Percentiles rank a stretch among this genome's conserved stretches.
Evolutionary conservation across 441 rosid genomes (phyloP).

Genomic region (Pelargonium australe): DNA sequence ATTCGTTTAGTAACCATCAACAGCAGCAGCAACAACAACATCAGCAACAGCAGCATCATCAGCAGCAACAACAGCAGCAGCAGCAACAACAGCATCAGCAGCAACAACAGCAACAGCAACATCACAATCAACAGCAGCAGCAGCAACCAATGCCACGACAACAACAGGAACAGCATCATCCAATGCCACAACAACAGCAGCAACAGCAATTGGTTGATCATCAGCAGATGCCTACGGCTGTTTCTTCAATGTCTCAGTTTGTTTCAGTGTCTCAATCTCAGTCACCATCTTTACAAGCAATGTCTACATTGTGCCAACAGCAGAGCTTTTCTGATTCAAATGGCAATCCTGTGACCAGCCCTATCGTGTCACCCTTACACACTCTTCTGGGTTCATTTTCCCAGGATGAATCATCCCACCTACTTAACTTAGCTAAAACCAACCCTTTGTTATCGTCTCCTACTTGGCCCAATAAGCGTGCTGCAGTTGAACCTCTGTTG

Average conservation of each 20-base stretch:
- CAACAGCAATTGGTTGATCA: constrained; percentile 39
- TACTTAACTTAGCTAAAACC: constrained; percentile 53
- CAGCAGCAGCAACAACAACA: constrained; percentile 63
- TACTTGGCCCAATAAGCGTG: constrained; percentile 86
- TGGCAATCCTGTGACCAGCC: constrained; percentile 46
- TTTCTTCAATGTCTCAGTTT: constrained; percentile 54
- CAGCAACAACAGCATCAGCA: no score
- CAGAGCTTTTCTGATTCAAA: constrained; percentile 75
- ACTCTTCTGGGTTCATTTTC: constrained; percentile 67
- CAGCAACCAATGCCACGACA: constrained; percentile 1
- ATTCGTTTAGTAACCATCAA: constrained; percentile 34
- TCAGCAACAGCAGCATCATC: constrained; percentile 13
- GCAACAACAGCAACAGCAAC: no score
- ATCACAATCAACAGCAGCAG: no score
- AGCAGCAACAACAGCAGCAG: no score
- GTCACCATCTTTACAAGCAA: constrained; percentile 53
- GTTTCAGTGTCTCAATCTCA: constrained; percentile 55
- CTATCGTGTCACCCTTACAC: constrained; percentile 65
- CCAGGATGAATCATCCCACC: constrained; percentile 66
- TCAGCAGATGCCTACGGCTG: constrained; percentile 46
- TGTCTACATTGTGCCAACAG: constrained; percentile 62
- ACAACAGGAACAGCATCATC: neutral
- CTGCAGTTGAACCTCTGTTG: constrained; percentile 62
- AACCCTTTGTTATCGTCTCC: constrained; percentile 49
- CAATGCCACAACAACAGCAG: no score